Percentiles rank a stretch among this genome's conserved stretches.
Evolutionary conservation across 495 filamentous ascomycete species (phyloP).

Genomic region (Aspergillus sclerotioniger): DNA sequence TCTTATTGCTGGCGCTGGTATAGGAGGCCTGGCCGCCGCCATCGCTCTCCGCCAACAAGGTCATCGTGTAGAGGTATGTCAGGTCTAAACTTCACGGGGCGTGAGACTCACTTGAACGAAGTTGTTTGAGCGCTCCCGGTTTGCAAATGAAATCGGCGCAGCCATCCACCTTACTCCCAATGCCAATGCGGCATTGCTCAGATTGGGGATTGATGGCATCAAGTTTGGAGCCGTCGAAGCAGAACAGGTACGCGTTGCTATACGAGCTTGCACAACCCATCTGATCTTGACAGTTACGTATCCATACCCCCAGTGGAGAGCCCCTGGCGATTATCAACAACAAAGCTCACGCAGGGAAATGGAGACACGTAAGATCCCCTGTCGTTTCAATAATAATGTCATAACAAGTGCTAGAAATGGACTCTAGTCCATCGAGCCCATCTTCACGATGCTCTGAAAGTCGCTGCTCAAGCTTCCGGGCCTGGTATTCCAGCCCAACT

Average conservation of each 20-base stretch:
- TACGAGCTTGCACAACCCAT: not conserved
- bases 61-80: slow-evolving; percentile 54
- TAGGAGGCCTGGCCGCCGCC: slow-evolving; percentile 53
- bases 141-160: slow-evolving; percentile 55
- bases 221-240: slow-evolving; percentile 37
- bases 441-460: slow-evolving; percentile 48
- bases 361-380: slow-evolving; percentile 37
- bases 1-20: slow-evolving; percentile 56
- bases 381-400: not conserved
- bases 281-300: slow-evolving; percentile 27
- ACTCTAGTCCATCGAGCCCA: slow-evolving; percentile 50
- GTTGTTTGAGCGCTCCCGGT: slow-evolving; percentile 54
- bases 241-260: slow-evolving; percentile 21
- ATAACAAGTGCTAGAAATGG: slow-evolving; percentile 38
- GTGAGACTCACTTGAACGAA: slow-evolving; percentile 17
- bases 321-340: slow-evolving; percentile 32
- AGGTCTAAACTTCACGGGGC: too few species aligned
- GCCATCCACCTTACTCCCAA: slow-evolving; percentile 57
- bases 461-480: slow-evolving; percentile 37
- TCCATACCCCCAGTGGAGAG: slow-evolving; percentile 31
- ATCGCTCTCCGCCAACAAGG: slow-evolving; percentile 53
- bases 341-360: slow-evolving; percentile 32
- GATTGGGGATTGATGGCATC: slow-evolving; percentile 40
- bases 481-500: slow-evolving; percentile 41
- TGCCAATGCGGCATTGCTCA: slow-evolving; percentile 46